Base-by-base conservation (phyloP, 2,329 filamentous ascomycete species). In the Alternaria conjuncta region DNA sequence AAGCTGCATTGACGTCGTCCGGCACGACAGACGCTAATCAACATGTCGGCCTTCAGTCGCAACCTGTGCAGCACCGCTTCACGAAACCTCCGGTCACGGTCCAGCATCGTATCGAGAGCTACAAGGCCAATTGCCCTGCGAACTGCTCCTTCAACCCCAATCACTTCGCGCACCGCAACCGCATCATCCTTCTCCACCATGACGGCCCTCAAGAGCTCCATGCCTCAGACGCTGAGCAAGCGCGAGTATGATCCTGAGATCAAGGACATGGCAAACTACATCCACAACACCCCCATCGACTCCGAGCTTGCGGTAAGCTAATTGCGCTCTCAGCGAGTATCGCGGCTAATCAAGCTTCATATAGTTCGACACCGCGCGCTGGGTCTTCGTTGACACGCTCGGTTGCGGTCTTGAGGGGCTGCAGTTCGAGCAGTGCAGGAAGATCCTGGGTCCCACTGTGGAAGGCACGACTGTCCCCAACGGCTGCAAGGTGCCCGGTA, bases 321-420 rank as follows among this genome's bases (percentile, higher is more conserved):
- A 61, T 49, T 6, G 23, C 13, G 46, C 25, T 45, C 36, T 18
- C 8, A 30, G 18, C 7, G 13, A 46, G 43, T 45, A 46, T 8
- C 9, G 9, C 32, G 43, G 64, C 76, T 76, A 63, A 77, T 49
- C 15, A 44, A 20, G 36, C 32, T 57, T 23, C 50, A 11, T 66
- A 23, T 67, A 96, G 92, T 96, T 92, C 80, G 96, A 99, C 82
- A 99, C 96, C 53, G 96, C 96, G 67, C 91, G 96, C 83, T 95
- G 94, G 85, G 94, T 98, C 72, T 94, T 99, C 82, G 89, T 98
- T 78, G 96, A 99, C 82, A 98, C 96, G 60, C 88, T 99, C 51
- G 96, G 96, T 78, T 99, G 96, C 82, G 96, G 96, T 79, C 90
- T 99, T 68, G 94, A 98, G 85, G 96, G 93, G 71, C 88, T 99